phyloP scores from a whole-genome alignment of 2,329 filamentous ascomycete genomes.

The Monosporascus sp. region DNA sequence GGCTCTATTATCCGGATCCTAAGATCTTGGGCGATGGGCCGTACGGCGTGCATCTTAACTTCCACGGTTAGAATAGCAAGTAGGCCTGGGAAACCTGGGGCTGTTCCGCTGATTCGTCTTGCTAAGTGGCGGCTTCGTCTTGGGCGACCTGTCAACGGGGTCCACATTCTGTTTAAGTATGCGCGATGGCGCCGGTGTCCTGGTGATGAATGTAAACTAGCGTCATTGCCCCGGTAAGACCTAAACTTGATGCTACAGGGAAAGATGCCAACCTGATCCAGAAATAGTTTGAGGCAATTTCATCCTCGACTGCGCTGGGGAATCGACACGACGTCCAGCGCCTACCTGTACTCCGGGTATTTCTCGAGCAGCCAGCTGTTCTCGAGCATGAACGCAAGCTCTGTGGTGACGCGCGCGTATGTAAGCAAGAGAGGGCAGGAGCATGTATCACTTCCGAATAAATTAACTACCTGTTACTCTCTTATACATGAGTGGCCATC shows the following conservation, averaged over 20 bases:
- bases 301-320: slow-evolving; percentile 62
- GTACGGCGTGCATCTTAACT: slow-evolving; percentile 30
- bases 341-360: slow-evolving; percentile 90
- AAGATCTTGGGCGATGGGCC: slow-evolving; percentile 23
- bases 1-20: slow-evolving; percentile 28
- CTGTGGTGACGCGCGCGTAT: slow-evolving; percentile 38
- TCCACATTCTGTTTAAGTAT: slow-evolving; percentile 29
- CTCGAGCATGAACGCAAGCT: slow-evolving; percentile 92
- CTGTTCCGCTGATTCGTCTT: not conserved
- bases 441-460: no score
- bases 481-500: no score
- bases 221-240: slow-evolving; percentile 31
- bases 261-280: slow-evolving; percentile 1
- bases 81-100: not conserved
- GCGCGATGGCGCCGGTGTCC: slow-evolving; percentile 30
- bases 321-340: slow-evolving; percentile 79
- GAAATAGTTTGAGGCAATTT: slow-evolving; percentile 30
- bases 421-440: slow-evolving; percentile 10
- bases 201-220: slow-evolving; percentile 34
- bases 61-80: slow-evolving; percentile 21
- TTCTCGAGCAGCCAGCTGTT: slow-evolving; percentile 88
- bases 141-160: slow-evolving; percentile 29
- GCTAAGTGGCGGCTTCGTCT: slow-evolving; percentile 32
- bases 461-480: not conserved
- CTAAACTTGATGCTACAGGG: not conserved